phyloP scores from a whole-genome alignment of 345 rosid genomes.

The Excoecaria cochinchinensis region DNA sequence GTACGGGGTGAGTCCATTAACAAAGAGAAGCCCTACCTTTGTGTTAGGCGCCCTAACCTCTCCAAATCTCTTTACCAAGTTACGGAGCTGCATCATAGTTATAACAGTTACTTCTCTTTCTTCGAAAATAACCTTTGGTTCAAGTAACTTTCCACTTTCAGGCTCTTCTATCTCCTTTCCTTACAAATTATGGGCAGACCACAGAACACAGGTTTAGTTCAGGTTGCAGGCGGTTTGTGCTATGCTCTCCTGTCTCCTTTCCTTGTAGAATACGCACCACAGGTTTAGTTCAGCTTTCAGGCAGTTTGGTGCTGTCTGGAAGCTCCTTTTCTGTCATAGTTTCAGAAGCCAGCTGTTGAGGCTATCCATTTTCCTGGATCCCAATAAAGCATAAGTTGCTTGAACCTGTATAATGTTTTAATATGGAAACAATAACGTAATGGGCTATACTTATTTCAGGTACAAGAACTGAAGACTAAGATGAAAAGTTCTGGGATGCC shows the following conservation, averaged over 20 bases:
- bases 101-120: background rate
- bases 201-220: background rate
- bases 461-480: constrained; percentile 74
- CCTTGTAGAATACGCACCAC: background rate
- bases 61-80: background rate
- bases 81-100: background rate
- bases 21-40: background rate
- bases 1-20: background rate
- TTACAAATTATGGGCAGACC: background rate
- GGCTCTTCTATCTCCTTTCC: background rate
- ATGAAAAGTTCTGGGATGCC: constrained; percentile 91
- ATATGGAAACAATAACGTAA: background rate
- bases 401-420: background rate
- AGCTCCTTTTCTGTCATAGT: constrained; percentile 1
- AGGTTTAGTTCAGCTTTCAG: background rate
- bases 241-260: background rate
- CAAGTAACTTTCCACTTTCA: background rate
- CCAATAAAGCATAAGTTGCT: background rate
- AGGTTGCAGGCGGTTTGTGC: background rate
- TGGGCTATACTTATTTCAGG: constrained; percentile 43
- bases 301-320: background rate
- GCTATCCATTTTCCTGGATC: background rate
- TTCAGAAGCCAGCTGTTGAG: constrained; percentile 1
- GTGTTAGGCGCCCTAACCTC: background rate
- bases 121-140: background rate